phyloP scores from a whole-genome alignment of 768 basidiomycete genomes.

The Hericium rajendrae region DNA sequence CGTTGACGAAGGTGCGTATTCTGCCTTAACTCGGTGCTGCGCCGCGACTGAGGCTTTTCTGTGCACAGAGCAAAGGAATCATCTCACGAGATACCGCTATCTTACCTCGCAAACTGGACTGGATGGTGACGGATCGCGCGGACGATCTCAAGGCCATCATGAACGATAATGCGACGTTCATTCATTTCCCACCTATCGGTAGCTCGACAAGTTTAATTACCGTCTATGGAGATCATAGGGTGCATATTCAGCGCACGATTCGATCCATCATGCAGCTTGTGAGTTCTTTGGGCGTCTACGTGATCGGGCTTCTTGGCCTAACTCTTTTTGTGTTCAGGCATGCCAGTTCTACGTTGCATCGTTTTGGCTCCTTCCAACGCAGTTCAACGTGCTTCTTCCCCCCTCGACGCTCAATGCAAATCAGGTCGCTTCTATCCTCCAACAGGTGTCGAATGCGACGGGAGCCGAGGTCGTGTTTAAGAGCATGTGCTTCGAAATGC shows the following conservation, averaged over 20 bases:
- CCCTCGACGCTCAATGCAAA: slow-evolving; percentile 71
- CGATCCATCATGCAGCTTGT: slow-evolving; percentile 92
- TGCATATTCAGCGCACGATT: slow-evolving; percentile 91
- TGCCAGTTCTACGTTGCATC: slow-evolving; percentile 96
- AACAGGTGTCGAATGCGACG: slow-evolving; percentile 76
- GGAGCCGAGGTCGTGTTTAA: slow-evolving; percentile 96
- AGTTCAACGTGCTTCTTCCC: slow-evolving; percentile 86
- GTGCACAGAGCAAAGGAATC: slow-evolving; percentile 67
- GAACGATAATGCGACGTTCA: slow-evolving; percentile 94
- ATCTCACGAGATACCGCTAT: slow-evolving; percentile 91
- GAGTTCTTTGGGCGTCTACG: slow-evolving; percentile 23
- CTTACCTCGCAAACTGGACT: slow-evolving; percentile 92
- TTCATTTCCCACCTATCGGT: slow-evolving; percentile 88
- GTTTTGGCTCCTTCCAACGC: slow-evolving; percentile 90
- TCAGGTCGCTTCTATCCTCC: slow-evolving; percentile 76
- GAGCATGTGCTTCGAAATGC: slow-evolving; percentile 95
- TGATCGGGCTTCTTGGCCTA: slow-evolving; percentile 14
- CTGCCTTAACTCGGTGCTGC: not conserved
- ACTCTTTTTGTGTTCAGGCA: slow-evolving; percentile 40
- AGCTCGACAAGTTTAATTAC: slow-evolving; percentile 89
- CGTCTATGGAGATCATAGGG: slow-evolving; percentile 87
- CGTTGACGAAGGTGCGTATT: slow-evolving; percentile 66
- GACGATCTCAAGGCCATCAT: slow-evolving; percentile 90
- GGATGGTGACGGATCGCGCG: slow-evolving; percentile 95
- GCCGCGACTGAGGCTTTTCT: not conserved